Evolutionary conservation across 768 basidiomycete species (phyloP), one percentile per base, ranked within the genome.

Genomic region (Lepiota subincarnata): DNA sequence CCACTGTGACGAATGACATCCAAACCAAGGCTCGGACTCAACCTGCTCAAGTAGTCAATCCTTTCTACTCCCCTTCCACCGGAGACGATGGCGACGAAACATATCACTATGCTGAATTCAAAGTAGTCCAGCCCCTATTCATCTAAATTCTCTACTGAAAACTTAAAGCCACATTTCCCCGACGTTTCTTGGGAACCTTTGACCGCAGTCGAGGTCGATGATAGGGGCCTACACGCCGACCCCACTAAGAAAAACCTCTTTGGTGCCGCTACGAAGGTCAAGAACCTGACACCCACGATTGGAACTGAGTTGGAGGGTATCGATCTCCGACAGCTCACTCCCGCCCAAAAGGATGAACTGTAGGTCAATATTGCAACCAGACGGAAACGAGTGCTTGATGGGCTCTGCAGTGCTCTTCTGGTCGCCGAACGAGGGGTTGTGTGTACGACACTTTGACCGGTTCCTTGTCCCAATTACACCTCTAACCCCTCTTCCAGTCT

Each of bases 271-370:
- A 73, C 73, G 52, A 87, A 84, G 63, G 80, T 90, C 47, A 78
- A 74, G 56, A 75, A 89, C 59, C 69, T 90, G 42, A 87, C 86
- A 0, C 86, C 85, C 1, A 72, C 76, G 35, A 85, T 92, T 59
- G 90, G 89, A 14, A 88, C 87, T 24, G 89, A 92, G 64, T 70
- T 92, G 43, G 64, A 70, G 4, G 89, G 89, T 6, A 71, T 92
- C 57, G 88, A 92, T 67, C 74, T 92, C 20, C 74, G 83, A 53
- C 82, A 87, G 60, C 72, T 91, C 7, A 75, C 83, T 2, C 72
- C 77, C 53, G 55, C 70, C 24, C 88, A 92, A 66, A 91, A 88
- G 69, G 87, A 92, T 62, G 89, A 92, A 61, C 73, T 91, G 87
- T 89, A 58, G 58, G 82, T 68, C 40, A 1, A 2, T 24, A 40